Percentiles rank a stretch among this genome's conserved stretches.
These are phyloP conservation scores for Cyberlindnera meyerae DNA, from an alignment of 805 yeast genomes.

Conservation along the genomic window DNA sequence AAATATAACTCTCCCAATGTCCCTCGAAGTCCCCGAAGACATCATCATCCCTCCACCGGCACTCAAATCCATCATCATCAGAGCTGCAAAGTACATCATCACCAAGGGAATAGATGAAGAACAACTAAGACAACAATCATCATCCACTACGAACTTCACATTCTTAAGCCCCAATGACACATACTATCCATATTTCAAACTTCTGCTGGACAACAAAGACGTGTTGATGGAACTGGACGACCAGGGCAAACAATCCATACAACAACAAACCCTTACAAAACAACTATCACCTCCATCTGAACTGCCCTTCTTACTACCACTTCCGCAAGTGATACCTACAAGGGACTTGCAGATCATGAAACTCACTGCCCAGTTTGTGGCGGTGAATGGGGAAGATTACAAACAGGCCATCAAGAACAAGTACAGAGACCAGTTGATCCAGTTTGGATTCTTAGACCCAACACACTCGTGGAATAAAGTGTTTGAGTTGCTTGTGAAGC, in stretches of 20 bases:
- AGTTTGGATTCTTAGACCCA: constrained; percentile 62
- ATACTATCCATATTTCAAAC: constrained; percentile 52
- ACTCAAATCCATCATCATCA: constrained; percentile 50
- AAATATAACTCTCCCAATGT: not conserved
- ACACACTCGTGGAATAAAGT: constrained; percentile 56
- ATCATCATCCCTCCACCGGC: constrained; percentile 52
- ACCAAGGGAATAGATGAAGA: constrained; percentile 63
- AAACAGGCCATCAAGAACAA: constrained; percentile 35
- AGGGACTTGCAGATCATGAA: constrained; percentile 68
- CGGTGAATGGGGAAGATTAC: constrained; percentile 50
- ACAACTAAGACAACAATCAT: constrained; percentile 46
- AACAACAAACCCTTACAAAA: no score
- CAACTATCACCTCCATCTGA: no score
- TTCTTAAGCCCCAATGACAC: constrained; percentile 55
- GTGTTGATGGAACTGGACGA: constrained; percentile 9
- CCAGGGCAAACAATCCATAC: constrained; percentile 15
- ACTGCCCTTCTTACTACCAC: not conserved
- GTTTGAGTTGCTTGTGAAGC: constrained; percentile 46
- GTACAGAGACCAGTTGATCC: constrained; percentile 36
- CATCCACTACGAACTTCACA: constrained; percentile 51
- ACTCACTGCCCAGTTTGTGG: constrained; percentile 64
- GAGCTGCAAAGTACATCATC: constrained; percentile 65
- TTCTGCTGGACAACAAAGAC: constrained; percentile 35
- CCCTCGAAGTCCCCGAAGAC: constrained; percentile 33
- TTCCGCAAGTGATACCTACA: constrained; percentile 44